Base-by-base conservation (phyloP, 495 filamentous ascomycete species). In the Xylaria venustula region DNA sequence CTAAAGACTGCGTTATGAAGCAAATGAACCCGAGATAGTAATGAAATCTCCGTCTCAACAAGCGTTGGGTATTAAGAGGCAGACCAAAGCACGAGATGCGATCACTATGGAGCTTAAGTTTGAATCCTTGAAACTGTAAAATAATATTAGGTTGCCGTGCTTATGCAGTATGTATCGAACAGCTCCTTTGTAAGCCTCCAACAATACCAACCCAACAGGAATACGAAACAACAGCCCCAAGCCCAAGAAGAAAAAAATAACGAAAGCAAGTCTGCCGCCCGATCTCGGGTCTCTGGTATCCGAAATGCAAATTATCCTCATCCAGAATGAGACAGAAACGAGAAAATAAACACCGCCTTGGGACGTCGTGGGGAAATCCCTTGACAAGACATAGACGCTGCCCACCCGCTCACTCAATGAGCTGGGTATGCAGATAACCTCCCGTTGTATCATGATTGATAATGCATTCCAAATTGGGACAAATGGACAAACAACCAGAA, bases 241-340 rank as follows among this genome's bases (percentile, higher is more conserved):
- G 17, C 30, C 30, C 2, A 20, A 47, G 30, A 36, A 17, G 0
- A 45, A 17, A 14, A 46, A 25, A 26, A 46, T 34, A 51, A 34
- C 3, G 17, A 44, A 55, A 44, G 17, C 37, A 47, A 42, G 25
- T 11, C 20, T 32, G 42, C 56, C 56, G 36, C 56, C 46, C 17
- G 14, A 9, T 28, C 14, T 41, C 8, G 22, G 20, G 51, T 54
- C 36, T 26, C 20, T 36, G 7, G 8, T 54, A 41, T 42, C 56
- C 56, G 37, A 26, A 22, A 58, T 58, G 56, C 56, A 58, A 58
- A 58, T 50, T 58, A 49, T 32, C 56, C 46, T 50, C 45, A 28
- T 58, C 32, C 56, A 28, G 26, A 42, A 26, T 58, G 15, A 50
- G 34, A n/a, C n/a, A n/a, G n/a, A n/a, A n/a, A n/a, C n/a, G n/a